Evolutionary conservation across 2,329 filamentous ascomycete genomes (phyloP).

Genomic region (Lizonia empirigonia): DNA sequence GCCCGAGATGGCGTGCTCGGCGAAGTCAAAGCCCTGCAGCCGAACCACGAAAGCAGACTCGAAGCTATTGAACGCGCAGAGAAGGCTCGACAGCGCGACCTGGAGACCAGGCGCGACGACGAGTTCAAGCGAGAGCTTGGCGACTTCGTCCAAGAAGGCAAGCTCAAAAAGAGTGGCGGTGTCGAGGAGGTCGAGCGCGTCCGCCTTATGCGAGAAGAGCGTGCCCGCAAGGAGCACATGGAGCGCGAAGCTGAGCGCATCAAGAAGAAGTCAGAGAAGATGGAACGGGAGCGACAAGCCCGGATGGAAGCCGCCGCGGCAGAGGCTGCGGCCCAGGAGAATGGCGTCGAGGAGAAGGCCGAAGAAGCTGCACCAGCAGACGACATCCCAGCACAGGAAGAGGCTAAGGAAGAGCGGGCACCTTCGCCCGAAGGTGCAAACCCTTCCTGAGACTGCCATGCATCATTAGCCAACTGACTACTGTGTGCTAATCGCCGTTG

Average conservation of each 20-base stretch:
- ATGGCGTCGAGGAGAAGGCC: constrained; percentile 33
- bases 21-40: constrained; percentile 89
- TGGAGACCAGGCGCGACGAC: constrained; percentile 73
- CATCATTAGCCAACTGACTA: constrained; percentile 15
- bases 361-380: constrained; percentile 21
- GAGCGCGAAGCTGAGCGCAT: constrained; percentile 59
- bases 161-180: constrained; percentile 93
- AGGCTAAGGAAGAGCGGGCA: constrained; percentile 37
- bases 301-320: constrained; percentile 39
- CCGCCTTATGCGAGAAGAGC: constrained; percentile 83
- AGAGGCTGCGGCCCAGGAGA: constrained; percentile 21
- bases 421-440: constrained; percentile 41
- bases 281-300: constrained; percentile 37
- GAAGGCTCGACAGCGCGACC: constrained; percentile 85
- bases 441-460: constrained; percentile 36
- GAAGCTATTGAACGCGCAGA: constrained; percentile 98
- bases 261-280: constrained; percentile 53
- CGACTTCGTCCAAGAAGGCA: constrained; percentile 85
- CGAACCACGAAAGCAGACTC: constrained; percentile 89
- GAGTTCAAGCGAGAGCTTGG: constrained; percentile 86
- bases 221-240: constrained; percentile 76
- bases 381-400: constrained; percentile 28
- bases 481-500: constrained; percentile 32
- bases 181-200: constrained; percentile 91
- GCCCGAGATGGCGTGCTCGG: constrained; percentile 92